These are phyloP conservation scores for Fusarium vanettenii DNA, from an alignment of 2,329 filamentous ascomycete species.

Conservation along the genomic window DNA sequence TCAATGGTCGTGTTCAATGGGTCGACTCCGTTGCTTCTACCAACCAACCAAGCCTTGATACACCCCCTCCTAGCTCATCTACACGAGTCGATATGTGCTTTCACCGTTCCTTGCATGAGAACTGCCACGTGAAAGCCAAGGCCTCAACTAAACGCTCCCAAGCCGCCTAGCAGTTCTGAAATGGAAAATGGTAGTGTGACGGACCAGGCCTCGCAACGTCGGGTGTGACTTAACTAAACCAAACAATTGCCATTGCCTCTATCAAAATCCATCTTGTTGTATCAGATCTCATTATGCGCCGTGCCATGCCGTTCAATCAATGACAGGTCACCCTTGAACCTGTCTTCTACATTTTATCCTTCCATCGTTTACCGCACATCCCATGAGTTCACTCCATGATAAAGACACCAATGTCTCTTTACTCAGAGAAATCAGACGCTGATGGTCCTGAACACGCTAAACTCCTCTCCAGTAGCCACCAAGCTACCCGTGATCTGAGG, in stretches of 20 bases:
- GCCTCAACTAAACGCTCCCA: background rate
- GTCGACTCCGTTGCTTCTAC: background rate
- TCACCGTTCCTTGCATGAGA: background rate
- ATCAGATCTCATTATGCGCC: slow-evolving; percentile 35
- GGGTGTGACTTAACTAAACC: background rate
- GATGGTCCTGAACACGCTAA: slow-evolving; percentile 87
- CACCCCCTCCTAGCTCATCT: background rate
- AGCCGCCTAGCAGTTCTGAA: background rate
- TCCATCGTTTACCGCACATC: background rate
- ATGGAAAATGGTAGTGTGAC: background rate
- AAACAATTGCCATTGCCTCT: slow-evolving; percentile 27
- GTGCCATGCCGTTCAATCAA: slow-evolving; percentile 40
- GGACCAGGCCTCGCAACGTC: background rate
- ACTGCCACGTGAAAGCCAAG: background rate
- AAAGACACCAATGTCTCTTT: background rate
- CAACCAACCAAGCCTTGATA: background rate
- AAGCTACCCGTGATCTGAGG: slow-evolving; percentile 91
- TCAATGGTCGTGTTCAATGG: too few species aligned
- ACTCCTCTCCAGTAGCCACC: slow-evolving; percentile 90
- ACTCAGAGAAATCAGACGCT: slow-evolving; percentile 67
- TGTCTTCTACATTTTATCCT: slow-evolving; percentile 30
- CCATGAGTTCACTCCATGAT: background rate
- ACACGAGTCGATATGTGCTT: background rate
- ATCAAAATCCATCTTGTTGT: slow-evolving; percentile 24
- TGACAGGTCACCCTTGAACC: slow-evolving; percentile 25